Base-by-base conservation (phyloP, 1,284 basidiomycete genomes). In the Ganoderma multipileum region DNA sequence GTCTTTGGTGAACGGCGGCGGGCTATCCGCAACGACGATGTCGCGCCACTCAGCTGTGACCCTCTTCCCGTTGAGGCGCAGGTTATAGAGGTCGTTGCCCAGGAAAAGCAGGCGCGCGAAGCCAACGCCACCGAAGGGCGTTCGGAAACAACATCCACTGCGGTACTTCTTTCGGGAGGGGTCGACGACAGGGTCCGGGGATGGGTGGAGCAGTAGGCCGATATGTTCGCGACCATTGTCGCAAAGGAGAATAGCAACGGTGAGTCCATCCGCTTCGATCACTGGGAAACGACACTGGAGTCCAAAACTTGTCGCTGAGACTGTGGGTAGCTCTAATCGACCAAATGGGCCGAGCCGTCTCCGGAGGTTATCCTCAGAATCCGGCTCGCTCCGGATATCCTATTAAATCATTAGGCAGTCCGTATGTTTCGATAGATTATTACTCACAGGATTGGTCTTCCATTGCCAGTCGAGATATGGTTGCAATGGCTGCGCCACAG, bases 21-120 rank as follows among this genome's bases (percentile, higher is more conserved):
- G 61, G 42, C 26, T 47, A 12, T 41, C 30, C 36, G 47, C 57
- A 36, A 67, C 47, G 66, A 33, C 59, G 61, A 63, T 47, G 42
- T 61, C 59, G 58, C 64, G 64, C 64, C 64, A 66, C 58, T 20
- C n/a, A n/a, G 58, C 58, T 9, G 30, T 60, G 64, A 61, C 64
- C 18, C 9, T 33, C 47, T 66, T 50, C 14, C 64, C 64, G 16
- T 44, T 39, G 64, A 66, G 28, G 3, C n/a, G n/a, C 18, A 67
- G n/a, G 41, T 59, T 30, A 61, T 60, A 28, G n/a, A 38, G 41
- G 33, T 67, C 61, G 16, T 36, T 42, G 14, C 66, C 66, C 30
- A 67, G 66, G 30, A 23, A 20, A 41, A 52, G 30, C 7, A 63
- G 54, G 12, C 55, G 61, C 3, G 23, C 8, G 52, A 58, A 16